Conservation (phyloP, 768 basidiomycete species). For the Exsudoporus frostii region DNA sequence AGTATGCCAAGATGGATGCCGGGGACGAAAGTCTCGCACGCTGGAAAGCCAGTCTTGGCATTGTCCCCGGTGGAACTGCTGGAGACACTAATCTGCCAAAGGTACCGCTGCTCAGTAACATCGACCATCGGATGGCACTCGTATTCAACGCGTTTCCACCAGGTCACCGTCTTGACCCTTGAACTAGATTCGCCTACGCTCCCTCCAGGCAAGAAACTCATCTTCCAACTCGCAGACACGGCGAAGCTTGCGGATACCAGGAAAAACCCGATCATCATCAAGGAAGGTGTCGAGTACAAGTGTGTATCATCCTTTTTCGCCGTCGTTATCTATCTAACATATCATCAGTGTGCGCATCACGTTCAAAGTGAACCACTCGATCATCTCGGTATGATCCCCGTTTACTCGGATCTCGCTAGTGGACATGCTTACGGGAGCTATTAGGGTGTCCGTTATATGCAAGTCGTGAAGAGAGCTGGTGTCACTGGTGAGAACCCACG, state of each 20-base stretch:
- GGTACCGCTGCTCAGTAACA: constrained; percentile 38
- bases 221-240: constrained; percentile 59
- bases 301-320: constrained; percentile 26
- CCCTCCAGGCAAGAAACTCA: constrained; percentile 55
- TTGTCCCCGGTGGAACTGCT: constrained; percentile 49
- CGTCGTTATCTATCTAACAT: constrained; percentile 2
- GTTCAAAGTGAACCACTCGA: constrained; percentile 87
- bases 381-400: constrained; percentile 62
- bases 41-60: constrained; percentile 94
- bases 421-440: constrained; percentile 21
- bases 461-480: constrained; percentile 80
- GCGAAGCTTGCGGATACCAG: constrained; percentile 51
- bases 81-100: constrained; percentile 56
- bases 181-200: constrained; percentile 79
- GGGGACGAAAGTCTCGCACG: constrained; percentile 90
- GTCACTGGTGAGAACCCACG: constrained; percentile 54
- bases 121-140: constrained; percentile 12
- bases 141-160: constrained; percentile 17
- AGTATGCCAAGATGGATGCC: constrained; percentile 82
- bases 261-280: constrained; percentile 76
- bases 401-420: neutral
- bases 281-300: constrained; percentile 90
- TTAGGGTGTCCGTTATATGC: constrained; percentile 82
- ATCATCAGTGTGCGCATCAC: constrained; percentile 65
- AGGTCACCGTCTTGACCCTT: constrained; percentile 74